Evolutionary conservation across 768 basidiomycete species (phyloP).

Genomic region (Kwoniella sp.): DNA sequence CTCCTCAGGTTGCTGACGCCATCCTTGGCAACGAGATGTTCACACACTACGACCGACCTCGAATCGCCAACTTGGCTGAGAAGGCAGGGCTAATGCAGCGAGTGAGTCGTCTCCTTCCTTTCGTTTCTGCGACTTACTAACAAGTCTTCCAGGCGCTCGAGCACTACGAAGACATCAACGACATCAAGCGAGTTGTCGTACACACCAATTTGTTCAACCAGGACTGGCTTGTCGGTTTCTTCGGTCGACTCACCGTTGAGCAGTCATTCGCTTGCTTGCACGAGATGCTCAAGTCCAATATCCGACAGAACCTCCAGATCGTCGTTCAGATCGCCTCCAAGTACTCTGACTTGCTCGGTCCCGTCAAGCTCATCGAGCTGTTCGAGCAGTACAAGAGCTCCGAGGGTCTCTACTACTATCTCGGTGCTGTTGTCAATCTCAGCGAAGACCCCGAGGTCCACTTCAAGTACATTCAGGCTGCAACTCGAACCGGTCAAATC

Average conservation of each 20-base stretch:
- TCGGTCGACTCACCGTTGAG: constrained; percentile 93
- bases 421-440: constrained; percentile 95
- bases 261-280: constrained; percentile 95
- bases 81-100: constrained; percentile 94
- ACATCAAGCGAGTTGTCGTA: constrained; percentile 97
- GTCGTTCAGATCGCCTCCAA: constrained; percentile 98
- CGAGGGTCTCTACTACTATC: constrained; percentile 97
- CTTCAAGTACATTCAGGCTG: constrained; percentile 99
- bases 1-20: constrained; percentile 97
- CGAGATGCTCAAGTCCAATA: constrained; percentile 96
- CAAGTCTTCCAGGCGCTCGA: constrained; percentile 78
- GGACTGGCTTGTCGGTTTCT: constrained; percentile 97
- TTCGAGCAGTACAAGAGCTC: constrained; percentile 97
- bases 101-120: constrained; percentile 64
- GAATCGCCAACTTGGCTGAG: constrained; percentile 97
- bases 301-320: constrained; percentile 93
- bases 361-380: constrained; percentile 96
- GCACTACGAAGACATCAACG: constrained; percentile 96
- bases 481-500: constrained; percentile 95
- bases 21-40: constrained; percentile 99
- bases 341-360: constrained; percentile 96
- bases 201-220: constrained; percentile 80
- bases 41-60: constrained; percentile 88
- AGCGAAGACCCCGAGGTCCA: constrained; percentile 95
- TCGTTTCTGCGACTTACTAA: constrained; percentile 20